phyloP scores from a whole-genome alignment of 805 yeast genomes.

The Wickerhamiella allomyrinae region DNA sequence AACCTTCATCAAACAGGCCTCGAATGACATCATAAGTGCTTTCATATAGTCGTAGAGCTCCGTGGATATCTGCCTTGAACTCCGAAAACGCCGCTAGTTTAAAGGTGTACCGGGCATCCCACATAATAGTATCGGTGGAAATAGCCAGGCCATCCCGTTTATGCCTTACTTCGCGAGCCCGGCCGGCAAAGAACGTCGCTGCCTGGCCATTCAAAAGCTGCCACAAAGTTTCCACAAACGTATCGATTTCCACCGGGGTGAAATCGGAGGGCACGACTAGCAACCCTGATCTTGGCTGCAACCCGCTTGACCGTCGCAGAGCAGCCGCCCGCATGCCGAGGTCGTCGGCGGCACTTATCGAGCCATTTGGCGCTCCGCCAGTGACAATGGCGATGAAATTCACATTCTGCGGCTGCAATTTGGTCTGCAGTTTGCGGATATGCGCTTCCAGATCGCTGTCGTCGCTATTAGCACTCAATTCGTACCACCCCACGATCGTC shows the following conservation, averaged over 20 bases:
- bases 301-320: slow-evolving; percentile 30
- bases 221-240: slow-evolving; percentile 28
- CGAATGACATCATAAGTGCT: slow-evolving; percentile 39
- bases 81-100: slow-evolving; percentile 40
- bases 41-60: slow-evolving; percentile 37
- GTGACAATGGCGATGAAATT: not conserved
- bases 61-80: slow-evolving; percentile 33
- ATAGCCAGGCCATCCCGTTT: slow-evolving; percentile 14
- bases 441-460: slow-evolving; percentile 14
- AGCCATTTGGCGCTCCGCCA: too few relatives aligned
- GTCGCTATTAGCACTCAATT: not conserved
- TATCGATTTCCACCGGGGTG: slow-evolving; percentile 27
- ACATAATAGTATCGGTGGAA: slow-evolving; percentile 23
- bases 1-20: slow-evolving; percentile 24
- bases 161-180: slow-evolving; percentile 12
- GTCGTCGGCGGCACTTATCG: too few relatives aligned
- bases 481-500: slow-evolving; percentile 26
- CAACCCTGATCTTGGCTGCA: slow-evolving; percentile 34
- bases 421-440: slow-evolving; percentile 23
- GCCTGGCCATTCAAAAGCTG: slow-evolving; percentile 30
- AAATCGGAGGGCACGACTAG: slow-evolving; percentile 31
- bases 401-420: slow-evolving; percentile 3
- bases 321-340: slow-evolving; percentile 19
- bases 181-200: slow-evolving; percentile 28
- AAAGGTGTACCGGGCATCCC: slow-evolving; percentile 38